Percentiles rank a stretch among this genome's conserved stretches.
Conservation (phyloP, 2,329 filamentous ascomycete species). For the Colletotrichum limetticola region DNA sequence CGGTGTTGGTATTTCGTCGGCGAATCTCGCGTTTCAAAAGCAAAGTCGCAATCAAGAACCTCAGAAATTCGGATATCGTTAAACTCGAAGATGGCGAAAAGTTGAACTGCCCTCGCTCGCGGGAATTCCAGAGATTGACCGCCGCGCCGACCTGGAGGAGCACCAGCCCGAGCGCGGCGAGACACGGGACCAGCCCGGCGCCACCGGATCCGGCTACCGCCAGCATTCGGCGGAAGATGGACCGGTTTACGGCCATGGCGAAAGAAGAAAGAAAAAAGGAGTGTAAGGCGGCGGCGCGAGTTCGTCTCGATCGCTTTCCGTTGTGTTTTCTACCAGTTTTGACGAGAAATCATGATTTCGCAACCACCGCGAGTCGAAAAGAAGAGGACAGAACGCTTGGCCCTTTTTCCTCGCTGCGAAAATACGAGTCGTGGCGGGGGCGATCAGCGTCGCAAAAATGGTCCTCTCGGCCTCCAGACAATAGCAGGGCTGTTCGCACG, state of each 20-base stretch:
- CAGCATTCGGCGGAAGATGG: slow-evolving; percentile 17
- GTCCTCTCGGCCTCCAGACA: background rate
- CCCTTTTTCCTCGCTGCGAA: background rate
- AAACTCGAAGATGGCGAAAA: slow-evolving; percentile 45
- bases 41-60: slow-evolving; percentile 41
- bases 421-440: slow-evolving; percentile 19
- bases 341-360: slow-evolving; percentile 17
- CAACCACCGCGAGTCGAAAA: background rate
- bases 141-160: slow-evolving; percentile 46
- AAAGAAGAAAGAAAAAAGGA: background rate
- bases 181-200: slow-evolving; percentile 32
- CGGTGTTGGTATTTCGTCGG: slow-evolving; percentile 19
- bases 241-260: slow-evolving; percentile 4
- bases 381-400: background rate
- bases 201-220: slow-evolving; percentile 20
- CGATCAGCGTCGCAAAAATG: slow-evolving; percentile 5
- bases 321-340: background rate
- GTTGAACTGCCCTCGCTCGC: slow-evolving; percentile 39
- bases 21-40: slow-evolving; percentile 40
- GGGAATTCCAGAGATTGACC: slow-evolving; percentile 44
- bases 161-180: slow-evolving; percentile 46
- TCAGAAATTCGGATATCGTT: slow-evolving; percentile 43
- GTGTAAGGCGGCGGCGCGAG: background rate
- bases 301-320: background rate
- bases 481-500: slow-evolving; percentile 6